phyloP scores from a whole-genome alignment of 768 basidiomycete species.

The Dacryopinax spathularia region DNA sequence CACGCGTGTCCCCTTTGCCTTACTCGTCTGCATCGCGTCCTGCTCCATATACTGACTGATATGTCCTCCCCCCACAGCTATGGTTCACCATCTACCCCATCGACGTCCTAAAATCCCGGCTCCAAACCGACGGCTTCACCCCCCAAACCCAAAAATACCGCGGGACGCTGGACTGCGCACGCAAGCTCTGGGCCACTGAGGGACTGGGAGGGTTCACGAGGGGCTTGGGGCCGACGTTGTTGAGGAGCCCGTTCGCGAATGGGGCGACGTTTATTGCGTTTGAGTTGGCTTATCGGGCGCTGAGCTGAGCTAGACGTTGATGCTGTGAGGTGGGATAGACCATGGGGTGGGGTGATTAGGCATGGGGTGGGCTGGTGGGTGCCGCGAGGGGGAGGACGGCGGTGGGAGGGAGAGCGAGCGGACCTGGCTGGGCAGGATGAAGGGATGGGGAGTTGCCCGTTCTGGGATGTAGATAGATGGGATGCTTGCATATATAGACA shows the following conservation, averaged over 20 bases:
- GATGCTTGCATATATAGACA: too few relatives aligned
- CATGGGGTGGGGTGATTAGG: too few relatives aligned
- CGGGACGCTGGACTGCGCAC: constrained; percentile 68
- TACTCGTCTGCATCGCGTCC: neutral
- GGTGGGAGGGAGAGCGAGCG: too few relatives aligned
- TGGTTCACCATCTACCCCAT: constrained; percentile 93
- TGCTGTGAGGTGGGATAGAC: too few relatives aligned
- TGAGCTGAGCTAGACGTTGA: constrained; percentile 13
- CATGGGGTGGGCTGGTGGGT: too few relatives aligned
- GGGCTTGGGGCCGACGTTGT: constrained; percentile 82
- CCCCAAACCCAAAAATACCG: constrained; percentile 64
- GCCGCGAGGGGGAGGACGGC: too few relatives aligned
- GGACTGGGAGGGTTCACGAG: constrained; percentile 77
- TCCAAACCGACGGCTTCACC: constrained; percentile 87
- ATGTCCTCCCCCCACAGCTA: constrained; percentile 41
- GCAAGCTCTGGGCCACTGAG: constrained; percentile 68
- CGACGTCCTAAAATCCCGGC: constrained; percentile 90
- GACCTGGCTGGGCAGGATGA: too few relatives aligned
- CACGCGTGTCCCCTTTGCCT: neutral
- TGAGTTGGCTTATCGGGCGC: constrained; percentile 67
- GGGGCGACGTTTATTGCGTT: constrained; percentile 94
- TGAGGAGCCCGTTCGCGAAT: constrained; percentile 89
- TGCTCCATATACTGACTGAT: neutral
- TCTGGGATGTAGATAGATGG: too few relatives aligned
- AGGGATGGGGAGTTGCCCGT: too few relatives aligned